phyloP scores from a whole-genome alignment of 2,329 filamentous ascomycete genomes.

The Claviceps maximensis region DNA sequence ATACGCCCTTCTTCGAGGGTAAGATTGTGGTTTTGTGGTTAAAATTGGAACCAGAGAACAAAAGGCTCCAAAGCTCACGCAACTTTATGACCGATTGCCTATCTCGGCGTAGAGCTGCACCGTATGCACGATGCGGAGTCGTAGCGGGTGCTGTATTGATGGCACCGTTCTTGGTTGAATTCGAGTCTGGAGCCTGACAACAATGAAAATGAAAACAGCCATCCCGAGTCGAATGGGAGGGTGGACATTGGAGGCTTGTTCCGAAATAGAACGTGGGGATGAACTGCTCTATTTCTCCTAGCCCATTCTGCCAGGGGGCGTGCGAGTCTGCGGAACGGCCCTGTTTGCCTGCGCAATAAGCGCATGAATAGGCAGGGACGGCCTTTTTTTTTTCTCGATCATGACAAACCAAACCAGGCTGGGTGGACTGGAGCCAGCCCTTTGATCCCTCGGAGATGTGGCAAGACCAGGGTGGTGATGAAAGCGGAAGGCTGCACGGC shows the following conservation, averaged over 20 bases:
- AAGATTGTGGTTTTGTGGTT: too few relatives aligned
- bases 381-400: background rate
- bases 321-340: background rate
- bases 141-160: background rate
- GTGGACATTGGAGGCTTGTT: background rate
- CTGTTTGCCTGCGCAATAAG: background rate
- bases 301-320: background rate
- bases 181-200: background rate
- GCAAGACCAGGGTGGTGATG: background rate
- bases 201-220: slow-evolving; percentile 1
- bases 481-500: background rate
- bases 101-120: background rate
- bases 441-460: background rate
- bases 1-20: too few relatives aligned
- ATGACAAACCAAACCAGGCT: background rate
- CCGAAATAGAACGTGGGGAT: slow-evolving; percentile 6
- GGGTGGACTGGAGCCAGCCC: too few relatives aligned
- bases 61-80: background rate
- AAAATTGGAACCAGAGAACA: background rate
- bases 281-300: background rate
- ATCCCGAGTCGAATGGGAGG: background rate
- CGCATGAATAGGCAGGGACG: background rate
- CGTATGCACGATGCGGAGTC: background rate
- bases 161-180: background rate
- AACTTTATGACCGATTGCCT: background rate